Evolutionary conservation across 2,329 filamentous ascomycete genomes (phyloP).

Genomic region (Hortaea werneckii): DNA sequence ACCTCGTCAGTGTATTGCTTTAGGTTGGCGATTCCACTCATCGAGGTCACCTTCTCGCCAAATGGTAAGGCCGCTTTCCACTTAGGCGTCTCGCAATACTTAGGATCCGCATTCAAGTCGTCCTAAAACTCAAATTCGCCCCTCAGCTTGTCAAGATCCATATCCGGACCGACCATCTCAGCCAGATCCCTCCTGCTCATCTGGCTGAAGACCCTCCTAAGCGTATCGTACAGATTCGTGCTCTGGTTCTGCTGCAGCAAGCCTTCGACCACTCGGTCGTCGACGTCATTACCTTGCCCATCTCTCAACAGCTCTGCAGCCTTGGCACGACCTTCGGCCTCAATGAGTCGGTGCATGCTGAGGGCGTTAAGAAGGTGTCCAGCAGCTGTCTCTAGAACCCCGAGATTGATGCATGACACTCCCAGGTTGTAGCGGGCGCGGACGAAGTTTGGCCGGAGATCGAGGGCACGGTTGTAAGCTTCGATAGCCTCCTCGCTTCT

Average conservation of each 20-base stretch:
- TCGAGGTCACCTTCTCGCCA: no score
- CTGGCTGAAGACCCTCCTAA: constrained; percentile 88
- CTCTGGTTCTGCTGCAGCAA: constrained; percentile 94
- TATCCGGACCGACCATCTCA: constrained; percentile 76
- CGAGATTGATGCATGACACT: constrained; percentile 93
- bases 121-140: constrained; percentile 75
- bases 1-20: no score
- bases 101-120: not conserved
- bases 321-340: constrained; percentile 71
- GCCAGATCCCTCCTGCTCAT: constrained; percentile 85
- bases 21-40: no score
- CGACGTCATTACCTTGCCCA: constrained; percentile 39
- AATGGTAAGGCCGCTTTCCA: not conserved
- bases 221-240: constrained; percentile 91
- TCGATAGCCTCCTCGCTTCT: constrained; percentile 92
- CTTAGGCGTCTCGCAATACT: not conserved
- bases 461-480: constrained; percentile 86
- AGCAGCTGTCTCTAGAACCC: constrained; percentile 87
- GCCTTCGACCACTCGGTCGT: constrained; percentile 67
- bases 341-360: constrained; percentile 90
- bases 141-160: constrained; percentile 83
- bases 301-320: constrained; percentile 70
- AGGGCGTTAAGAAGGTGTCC: constrained; percentile 85
- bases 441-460: constrained; percentile 89
- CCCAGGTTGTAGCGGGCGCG: constrained; percentile 93